Evolutionary conservation across 2,329 filamentous ascomycete species (phyloP), one percentile per base, ranked within the genome.

Genomic region (Sarocladiaceae sp.): DNA sequence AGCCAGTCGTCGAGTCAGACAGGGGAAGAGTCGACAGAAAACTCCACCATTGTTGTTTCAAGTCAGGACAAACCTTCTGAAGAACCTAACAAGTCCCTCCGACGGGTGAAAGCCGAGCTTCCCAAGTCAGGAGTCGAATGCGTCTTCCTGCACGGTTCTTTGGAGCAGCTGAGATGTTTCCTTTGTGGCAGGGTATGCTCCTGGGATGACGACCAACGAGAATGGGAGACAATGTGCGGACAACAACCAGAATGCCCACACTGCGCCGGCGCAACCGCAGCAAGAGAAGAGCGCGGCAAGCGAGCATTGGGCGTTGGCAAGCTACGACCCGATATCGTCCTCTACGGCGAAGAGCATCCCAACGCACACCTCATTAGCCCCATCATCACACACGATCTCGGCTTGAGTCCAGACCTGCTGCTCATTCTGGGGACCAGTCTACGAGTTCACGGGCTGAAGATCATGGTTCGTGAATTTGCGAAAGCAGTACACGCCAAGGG

Each of bases 331-430:
- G 85, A 90, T 59, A 87, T 90, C 59, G 86, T 90, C 2, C 71
- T 90, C 1, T 90, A 89, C 60, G 86, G 86, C 20, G 86, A 90
- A 62, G 84, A 88, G 50, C 84, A 90, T 58, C 86, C 86, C 0
- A 79, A 79, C 28, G 81, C 83, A 2, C 82, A 87, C 54, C 72
- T 86, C 4, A 86, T 90, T 56, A 84, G 82, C 20, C 80, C 82
- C 2, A 79, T 90, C 12, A 77, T 87, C 13, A 83, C 84, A 13
- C 83, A 87, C 54, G 86, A 90, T 60, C 70, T 88, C 1, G 74
- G 74, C 2, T 71, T 86, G 3, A 76, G 76, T 3, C 86, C 86
- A 0, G 86, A 89, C 57, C 72, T 88, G 55, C 70, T 90, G 18
- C 72, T 90, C 5, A 85, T 90, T 51, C 73, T 90, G 40, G 86